Evolutionary conservation across 441 rosid genomes (phyloP).

Genomic region (Lepidium campestre): DNA sequence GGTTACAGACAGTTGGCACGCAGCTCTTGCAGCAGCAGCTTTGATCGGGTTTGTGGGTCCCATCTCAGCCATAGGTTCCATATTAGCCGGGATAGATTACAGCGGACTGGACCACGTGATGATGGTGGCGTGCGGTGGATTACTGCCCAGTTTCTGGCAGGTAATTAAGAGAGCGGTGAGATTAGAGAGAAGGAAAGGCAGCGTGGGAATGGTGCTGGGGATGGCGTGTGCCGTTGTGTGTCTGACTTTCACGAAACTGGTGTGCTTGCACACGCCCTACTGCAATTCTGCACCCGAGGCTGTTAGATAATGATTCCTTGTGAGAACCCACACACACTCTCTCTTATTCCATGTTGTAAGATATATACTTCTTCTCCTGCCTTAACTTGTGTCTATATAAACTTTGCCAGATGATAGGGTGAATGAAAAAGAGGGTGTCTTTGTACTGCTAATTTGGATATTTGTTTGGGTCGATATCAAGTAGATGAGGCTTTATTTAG

Average conservation of each 20-base stretch:
- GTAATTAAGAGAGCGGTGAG: conserved; percentile 52
- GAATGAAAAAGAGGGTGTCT: conserved; percentile 6
- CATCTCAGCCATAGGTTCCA: conserved; percentile 81
- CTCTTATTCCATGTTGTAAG: conserved; percentile 17
- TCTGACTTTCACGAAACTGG: conserved; percentile 74
- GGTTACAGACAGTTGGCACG: conserved; percentile 90
- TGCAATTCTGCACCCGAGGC: conserved; percentile 99
- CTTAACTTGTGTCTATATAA: conserved; percentile 18
- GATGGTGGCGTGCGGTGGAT: conserved; percentile 89
- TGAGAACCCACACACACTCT: neutral
- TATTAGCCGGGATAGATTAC: conserved; percentile 87
- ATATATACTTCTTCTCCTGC: conserved; percentile 2
- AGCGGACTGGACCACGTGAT: conserved; percentile 89
- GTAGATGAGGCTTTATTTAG: conserved; percentile 14
- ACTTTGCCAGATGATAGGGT: conserved; percentile 5
- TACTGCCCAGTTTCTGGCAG: conserved; percentile 66
- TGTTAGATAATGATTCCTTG: conserved; percentile 46
- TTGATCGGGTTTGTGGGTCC: conserved; percentile 90
- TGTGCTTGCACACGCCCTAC: conserved; percentile 93
- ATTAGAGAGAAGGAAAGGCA: conserved; percentile 56
- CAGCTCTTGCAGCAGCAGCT: conserved; percentile 80
- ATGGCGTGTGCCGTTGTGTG: conserved; percentile 66
- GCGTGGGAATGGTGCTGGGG: conserved; percentile 63
- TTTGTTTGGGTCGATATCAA: neutral
- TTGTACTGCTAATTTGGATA: conserved; percentile 1